These are phyloP conservation scores for Pichia sp. DNA, from an alignment of 1,139 yeast species.

Conservation along the genomic window DNA sequence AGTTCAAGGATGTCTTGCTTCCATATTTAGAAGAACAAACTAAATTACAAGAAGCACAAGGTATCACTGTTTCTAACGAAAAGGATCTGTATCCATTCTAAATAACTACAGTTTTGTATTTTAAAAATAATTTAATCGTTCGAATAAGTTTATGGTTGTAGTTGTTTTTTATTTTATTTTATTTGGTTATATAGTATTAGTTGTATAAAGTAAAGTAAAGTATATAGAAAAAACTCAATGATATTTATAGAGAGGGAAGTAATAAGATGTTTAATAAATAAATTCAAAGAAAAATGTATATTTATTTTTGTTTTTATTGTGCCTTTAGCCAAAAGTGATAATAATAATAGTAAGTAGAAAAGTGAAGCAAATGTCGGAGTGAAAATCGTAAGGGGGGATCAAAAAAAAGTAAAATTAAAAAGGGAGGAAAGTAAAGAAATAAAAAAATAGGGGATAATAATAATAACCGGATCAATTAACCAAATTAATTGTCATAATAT, in stretches of 20 bases:
- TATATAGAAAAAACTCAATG: too few species aligned
- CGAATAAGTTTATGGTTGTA: too few species aligned
- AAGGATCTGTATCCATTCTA: slow-evolving; percentile 44
- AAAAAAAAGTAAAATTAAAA: neutral
- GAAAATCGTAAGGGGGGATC: neutral
- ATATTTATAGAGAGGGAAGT: too few species aligned
- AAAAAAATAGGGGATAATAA: neutral
- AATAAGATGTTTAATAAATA: too few species aligned
- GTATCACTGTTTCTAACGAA: slow-evolving; percentile 41
- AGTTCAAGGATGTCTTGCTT: slow-evolving; percentile 50
- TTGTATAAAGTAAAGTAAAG: too few species aligned
- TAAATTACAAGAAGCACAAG: slow-evolving; percentile 48
- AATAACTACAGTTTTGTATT: too few species aligned
- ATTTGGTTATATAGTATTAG: too few species aligned
- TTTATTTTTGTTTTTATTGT: neutral
- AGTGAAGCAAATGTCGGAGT: neutral
- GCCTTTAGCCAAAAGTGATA: neutral
- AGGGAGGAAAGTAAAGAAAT: slow-evolving; percentile 5
- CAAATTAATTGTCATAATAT: slow-evolving; percentile 36
- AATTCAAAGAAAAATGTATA: too few species aligned
- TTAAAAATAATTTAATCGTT: too few species aligned
- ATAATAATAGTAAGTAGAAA: neutral
- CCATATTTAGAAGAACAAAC: slow-evolving; percentile 55
- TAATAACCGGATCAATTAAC: neutral
- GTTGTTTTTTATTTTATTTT: too few species aligned